Conservation (phyloP, 345 rosid genomes). For the Rhodamnia argentea region DNA sequence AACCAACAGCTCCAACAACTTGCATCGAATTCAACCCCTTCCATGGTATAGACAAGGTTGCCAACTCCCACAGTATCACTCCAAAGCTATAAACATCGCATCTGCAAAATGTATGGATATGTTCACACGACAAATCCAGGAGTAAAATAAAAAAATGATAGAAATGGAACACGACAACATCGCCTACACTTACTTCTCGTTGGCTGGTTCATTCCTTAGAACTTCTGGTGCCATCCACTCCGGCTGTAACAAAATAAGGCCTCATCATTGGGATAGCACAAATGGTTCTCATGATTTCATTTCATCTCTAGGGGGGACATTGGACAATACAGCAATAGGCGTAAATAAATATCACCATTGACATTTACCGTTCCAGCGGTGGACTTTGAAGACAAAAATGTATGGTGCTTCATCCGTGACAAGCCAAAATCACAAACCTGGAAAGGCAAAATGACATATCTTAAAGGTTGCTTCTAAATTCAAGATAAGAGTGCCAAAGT, state of each 20-base stretch:
- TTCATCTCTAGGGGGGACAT: not conserved
- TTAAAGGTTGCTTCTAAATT: not conserved
- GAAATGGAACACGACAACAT: not conserved
- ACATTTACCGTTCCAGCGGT: conserved; percentile 86
- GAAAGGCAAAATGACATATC: conserved; percentile 4
- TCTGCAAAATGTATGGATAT: conserved; percentile 26
- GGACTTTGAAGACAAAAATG: conserved; percentile 88
- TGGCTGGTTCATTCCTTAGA: conserved; percentile 90
- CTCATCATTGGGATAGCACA: not conserved
- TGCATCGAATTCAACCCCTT: conserved; percentile 98
- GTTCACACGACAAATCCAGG: not conserved
- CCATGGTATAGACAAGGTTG: conserved; percentile 76
- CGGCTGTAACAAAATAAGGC: conserved; percentile 48
- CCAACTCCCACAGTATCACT: conserved; percentile 92
- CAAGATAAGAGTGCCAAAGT: not conserved
- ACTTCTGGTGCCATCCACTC: conserved; percentile 99
- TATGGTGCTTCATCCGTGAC: conserved; percentile 86
- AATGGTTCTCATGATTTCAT: not conserved
- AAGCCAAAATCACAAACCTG: conserved; percentile 96
- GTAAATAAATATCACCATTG: not conserved
- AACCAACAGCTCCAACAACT: conserved; percentile 99
- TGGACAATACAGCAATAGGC: not conserved
- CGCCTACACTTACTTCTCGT: conserved; percentile 67
- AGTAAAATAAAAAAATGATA: not conserved
- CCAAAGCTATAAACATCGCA: conserved; percentile 98